Evolutionary conservation across 768 basidiomycete species (phyloP).

Genomic region (Naganishia kalamii): DNA sequence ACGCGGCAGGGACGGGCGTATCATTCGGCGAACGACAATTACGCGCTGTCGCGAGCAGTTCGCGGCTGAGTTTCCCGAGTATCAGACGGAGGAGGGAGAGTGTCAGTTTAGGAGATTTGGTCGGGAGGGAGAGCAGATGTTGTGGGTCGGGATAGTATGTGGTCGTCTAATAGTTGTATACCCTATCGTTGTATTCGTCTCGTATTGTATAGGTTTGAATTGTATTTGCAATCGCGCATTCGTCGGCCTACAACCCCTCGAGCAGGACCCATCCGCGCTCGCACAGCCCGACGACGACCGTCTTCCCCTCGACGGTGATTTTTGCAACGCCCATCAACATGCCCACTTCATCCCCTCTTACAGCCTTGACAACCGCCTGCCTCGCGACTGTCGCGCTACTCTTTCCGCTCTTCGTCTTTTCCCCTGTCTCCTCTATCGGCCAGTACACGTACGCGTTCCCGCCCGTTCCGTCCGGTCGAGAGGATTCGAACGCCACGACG

Average conservation of each 20-base stretch:
- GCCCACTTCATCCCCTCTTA: conserved; percentile 59
- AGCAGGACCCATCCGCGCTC: conserved; percentile 65
- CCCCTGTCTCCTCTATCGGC: conserved; percentile 29
- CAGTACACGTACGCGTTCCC: conserved; percentile 86
- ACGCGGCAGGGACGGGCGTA: conserved; percentile 88
- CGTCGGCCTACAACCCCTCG: conserved; percentile 15
- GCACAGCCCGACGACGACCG: conserved; percentile 58
- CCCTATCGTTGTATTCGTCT: too few relatives aligned
- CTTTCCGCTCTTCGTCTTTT: conserved; percentile 9
- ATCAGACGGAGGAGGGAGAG: conserved; percentile 33
- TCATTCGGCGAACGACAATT: conserved; percentile 92
- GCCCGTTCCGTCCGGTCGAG: conserved; percentile 53
- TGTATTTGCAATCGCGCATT: too few relatives aligned
- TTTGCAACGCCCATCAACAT: conserved; percentile 70
- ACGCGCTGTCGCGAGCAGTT: conserved; percentile 83
- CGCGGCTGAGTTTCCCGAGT: conserved; percentile 64
- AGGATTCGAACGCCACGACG: conserved; percentile 71
- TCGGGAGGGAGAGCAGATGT: conserved; percentile 35
- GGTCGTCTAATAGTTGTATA: too few relatives aligned
- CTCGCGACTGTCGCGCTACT: conserved; percentile 59
- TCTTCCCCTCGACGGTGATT: conserved; percentile 46
- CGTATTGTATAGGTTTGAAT: too few relatives aligned
- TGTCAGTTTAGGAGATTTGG: conserved; percentile 42
- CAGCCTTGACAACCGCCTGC: conserved; percentile 73
- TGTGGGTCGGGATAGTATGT: too few relatives aligned